phyloP scores from a whole-genome alignment of 23 red algal genomes.

The Gracilaria gracilis region DNA sequence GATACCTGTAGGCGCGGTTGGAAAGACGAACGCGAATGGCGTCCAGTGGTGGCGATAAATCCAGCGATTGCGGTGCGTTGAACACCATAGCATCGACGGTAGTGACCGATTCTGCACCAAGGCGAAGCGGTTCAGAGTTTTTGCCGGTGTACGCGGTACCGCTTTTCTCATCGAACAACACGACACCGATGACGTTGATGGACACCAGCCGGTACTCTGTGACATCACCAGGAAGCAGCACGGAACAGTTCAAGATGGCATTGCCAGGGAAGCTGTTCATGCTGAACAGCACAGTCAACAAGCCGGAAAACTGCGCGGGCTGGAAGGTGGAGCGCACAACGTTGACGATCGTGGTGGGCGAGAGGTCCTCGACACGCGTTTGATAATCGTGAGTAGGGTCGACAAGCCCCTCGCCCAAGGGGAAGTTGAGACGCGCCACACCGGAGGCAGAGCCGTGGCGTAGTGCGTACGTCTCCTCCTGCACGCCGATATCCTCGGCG shows the following conservation, averaged over 20 bases:
- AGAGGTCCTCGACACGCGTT: neutral
- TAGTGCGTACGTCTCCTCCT: slow-evolving; percentile 4
- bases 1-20: neutral
- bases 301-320: neutral
- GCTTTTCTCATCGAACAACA: neutral
- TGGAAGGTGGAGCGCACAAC: neutral
- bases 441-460: slow-evolving; percentile 6
- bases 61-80: neutral
- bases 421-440: neutral
- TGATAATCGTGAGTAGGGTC: slow-evolving; percentile 11
- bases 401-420: neutral
- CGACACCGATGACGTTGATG: slow-evolving; percentile 18
- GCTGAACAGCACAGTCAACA: neutral
- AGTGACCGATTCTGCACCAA: neutral
- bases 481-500: neutral
- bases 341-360: neutral
- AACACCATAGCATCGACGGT: slow-evolving; percentile 17
- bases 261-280: slow-evolving; percentile 4
- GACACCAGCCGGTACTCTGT: no score
- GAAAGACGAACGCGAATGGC: slow-evolving; percentile 9
- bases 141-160: neutral
- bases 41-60: neutral
- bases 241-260: neutral
- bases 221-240: neutral
- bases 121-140: neutral